Evolutionary conservation across 345 rosid species (phyloP).

Genomic region (Populus davidiana): DNA sequence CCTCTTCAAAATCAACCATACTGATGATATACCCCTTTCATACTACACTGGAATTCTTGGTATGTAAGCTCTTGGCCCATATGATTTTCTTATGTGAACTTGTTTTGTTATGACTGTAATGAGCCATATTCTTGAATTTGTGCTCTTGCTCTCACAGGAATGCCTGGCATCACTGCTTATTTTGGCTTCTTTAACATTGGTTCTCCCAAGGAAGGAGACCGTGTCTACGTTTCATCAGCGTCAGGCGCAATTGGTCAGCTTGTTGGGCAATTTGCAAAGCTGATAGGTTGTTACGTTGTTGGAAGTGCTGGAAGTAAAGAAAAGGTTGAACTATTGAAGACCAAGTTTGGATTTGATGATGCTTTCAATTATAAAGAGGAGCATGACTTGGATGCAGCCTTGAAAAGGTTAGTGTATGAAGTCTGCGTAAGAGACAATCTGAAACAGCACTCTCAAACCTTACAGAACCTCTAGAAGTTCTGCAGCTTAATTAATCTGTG

Average conservation of each 20-base stretch:
- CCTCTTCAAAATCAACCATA: conserved; percentile 24
- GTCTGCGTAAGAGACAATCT: no score
- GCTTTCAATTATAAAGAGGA: conserved; percentile 64
- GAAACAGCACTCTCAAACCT: no score
- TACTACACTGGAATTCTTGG: conserved; percentile 29
- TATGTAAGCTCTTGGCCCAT: not conserved
- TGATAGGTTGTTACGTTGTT: conserved; percentile 50
- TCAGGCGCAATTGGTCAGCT: conserved; percentile 58
- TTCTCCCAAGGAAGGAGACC: conserved; percentile 47
- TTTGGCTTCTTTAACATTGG: conserved; percentile 41
- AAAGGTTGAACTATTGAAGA: conserved; percentile 58
- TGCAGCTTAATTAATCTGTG: no score
- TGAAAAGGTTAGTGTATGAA: conserved; percentile 37
- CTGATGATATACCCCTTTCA: conserved; percentile 24
- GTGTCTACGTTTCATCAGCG: conserved; percentile 48
- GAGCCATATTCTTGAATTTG: not conserved
- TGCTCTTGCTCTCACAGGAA: conserved; percentile 19
- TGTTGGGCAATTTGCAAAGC: conserved; percentile 52
- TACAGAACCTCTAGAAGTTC: no score
- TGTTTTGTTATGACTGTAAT: not conserved
- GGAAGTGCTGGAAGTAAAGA: conserved; percentile 55
- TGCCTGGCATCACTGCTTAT: conserved; percentile 56
- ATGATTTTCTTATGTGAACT: no score
- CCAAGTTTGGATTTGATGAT: conserved; percentile 53
- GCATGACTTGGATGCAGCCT: conserved; percentile 34